Percentiles rank a stretch among this genome's conserved stretches.
Evolutionary conservation across 306 rosid species (phyloP).

Genomic region (Ziziphus jujuba): DNA sequence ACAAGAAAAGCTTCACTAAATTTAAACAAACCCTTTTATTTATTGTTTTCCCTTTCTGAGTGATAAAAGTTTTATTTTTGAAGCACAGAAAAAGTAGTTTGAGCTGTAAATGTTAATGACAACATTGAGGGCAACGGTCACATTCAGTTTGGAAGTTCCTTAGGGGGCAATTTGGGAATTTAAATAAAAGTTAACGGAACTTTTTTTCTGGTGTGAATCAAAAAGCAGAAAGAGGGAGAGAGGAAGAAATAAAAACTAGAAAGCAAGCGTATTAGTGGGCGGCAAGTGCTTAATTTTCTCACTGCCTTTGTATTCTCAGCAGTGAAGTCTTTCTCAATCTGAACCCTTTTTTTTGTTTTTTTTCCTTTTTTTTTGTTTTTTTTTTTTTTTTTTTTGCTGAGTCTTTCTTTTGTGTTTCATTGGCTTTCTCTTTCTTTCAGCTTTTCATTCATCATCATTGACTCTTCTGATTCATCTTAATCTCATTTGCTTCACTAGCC

Average conservation of each 20-base stretch:
- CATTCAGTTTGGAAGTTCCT: constrained; percentile 74
- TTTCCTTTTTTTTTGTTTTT: constrained; percentile 19
- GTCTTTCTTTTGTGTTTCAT: constrained; percentile 29
- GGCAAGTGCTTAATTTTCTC: constrained; percentile 39
- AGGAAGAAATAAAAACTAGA: constrained; percentile 9
- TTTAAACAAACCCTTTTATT: not conserved
- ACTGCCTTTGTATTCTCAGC: constrained; percentile 24
- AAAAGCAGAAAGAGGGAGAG: constrained; percentile 30
- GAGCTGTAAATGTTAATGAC: constrained; percentile 37
- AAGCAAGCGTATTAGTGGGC: constrained; percentile 29
- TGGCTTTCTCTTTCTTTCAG: constrained; percentile 4
- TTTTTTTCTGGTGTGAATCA: constrained; percentile 24
- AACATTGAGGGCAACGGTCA: constrained; percentile 81
- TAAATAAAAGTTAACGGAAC: constrained; percentile 60
- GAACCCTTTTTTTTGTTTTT: constrained; percentile 32
- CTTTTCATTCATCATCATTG: no score
- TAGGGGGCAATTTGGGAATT: constrained; percentile 62
- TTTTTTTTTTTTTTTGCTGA: constrained; percentile 29
- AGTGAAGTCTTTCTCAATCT: constrained; percentile 18
- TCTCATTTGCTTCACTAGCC: not conserved
- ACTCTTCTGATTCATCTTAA: no score
- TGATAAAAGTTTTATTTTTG: constrained; percentile 1
- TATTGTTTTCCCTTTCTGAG: constrained; percentile 10
- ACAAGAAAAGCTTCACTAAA: no score
- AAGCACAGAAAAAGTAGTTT: constrained; percentile 7